These are phyloP conservation scores for Turnera subulata DNA, from an alignment of 345 rosid species.

Conservation along the genomic window DNA sequence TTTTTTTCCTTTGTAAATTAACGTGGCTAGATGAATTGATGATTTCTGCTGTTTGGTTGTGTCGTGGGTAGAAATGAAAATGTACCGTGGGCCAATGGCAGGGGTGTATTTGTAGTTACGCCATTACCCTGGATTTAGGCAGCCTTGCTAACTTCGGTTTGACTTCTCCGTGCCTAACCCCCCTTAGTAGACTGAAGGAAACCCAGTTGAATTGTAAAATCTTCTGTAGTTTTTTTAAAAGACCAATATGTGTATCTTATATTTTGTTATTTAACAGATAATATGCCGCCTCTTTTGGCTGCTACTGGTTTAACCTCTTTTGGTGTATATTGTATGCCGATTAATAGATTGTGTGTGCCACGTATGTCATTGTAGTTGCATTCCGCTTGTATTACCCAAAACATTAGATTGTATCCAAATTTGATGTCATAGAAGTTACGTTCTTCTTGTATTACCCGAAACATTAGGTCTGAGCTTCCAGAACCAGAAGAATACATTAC, in stretches of 20 bases:
- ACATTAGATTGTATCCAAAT: no score
- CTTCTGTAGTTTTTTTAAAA: background rate
- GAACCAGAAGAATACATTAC: no score
- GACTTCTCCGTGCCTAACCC: constrained; percentile 32
- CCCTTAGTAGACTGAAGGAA: constrained; percentile 21
- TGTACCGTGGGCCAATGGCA: constrained; percentile 38
- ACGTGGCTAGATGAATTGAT: constrained; percentile 37
- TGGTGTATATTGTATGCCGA: background rate
- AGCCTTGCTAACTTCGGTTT: constrained; percentile 21
- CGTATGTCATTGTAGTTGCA: no score
- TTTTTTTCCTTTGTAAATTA: constrained; percentile 37
- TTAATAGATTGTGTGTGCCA: no score
- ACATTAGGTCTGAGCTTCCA: no score
- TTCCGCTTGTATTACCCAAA: background rate
- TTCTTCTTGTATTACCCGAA: no score
- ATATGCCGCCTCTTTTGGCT: no score
- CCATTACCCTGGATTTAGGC: constrained; percentile 39
- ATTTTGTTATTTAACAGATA: constrained; percentile 12
- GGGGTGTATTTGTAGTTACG: constrained; percentile 44
- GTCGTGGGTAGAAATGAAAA: constrained; percentile 41
- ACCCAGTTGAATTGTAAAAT: constrained; percentile 26
- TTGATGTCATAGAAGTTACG: no score
- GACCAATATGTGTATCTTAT: constrained; percentile 1
- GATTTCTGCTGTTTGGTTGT: constrained; percentile 25
- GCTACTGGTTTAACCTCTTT: background rate